A percentile compares a stretch with the other conserved stretches of the same genome.
Evolutionary conservation across 1,139 yeast species (phyloP).

Genomic region (Taphrina deformans): DNA sequence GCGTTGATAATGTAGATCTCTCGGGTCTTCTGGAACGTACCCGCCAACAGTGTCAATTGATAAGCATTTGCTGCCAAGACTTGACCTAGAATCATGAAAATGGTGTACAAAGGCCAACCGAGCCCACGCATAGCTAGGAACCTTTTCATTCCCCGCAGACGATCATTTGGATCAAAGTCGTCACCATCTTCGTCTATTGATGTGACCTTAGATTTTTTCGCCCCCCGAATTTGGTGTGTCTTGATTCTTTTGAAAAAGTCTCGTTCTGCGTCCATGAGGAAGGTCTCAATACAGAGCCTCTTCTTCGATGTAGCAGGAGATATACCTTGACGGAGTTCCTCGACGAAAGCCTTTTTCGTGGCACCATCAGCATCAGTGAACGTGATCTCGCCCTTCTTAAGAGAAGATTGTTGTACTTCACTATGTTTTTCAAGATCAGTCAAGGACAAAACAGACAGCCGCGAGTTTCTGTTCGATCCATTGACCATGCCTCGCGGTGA

Average conservation of each 20-base stretch:
- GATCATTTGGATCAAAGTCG: conserved; percentile 13
- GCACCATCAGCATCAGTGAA: conserved; percentile 33
- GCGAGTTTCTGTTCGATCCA: conserved; percentile 15
- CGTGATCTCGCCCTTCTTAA: conserved; percentile 19
- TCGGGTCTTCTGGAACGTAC: conserved; percentile 17
- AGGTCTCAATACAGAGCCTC: conserved; percentile 32
- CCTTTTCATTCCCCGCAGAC: conserved; percentile 12
- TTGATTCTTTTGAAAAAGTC: conserved; percentile 22
- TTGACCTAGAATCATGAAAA: conserved; percentile 30
- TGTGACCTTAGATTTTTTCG: not conserved
- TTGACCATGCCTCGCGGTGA: not conserved
- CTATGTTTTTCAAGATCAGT: conserved; percentile 20
- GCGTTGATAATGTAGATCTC: conserved; percentile 27
- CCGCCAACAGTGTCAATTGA: conserved; percentile 32
- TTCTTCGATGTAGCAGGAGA: conserved; percentile 30
- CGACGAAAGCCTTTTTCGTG: conserved; percentile 17
- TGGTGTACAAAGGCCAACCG: conserved; percentile 34
- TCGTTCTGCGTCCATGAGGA: conserved; percentile 26
- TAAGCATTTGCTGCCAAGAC: conserved; percentile 33
- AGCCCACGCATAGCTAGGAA: conserved; percentile 21
- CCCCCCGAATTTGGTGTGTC: conserved; percentile 16
- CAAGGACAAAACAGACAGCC: conserved; percentile 13
- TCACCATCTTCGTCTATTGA: not conserved
- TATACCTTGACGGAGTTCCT: conserved; percentile 9
- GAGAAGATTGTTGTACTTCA: conserved; percentile 22